A percentile compares a stretch with the other conserved stretches of the same genome.
Conservation (phyloP, 345 rosid species). For the Xanthoceras sorbifolium region DNA sequence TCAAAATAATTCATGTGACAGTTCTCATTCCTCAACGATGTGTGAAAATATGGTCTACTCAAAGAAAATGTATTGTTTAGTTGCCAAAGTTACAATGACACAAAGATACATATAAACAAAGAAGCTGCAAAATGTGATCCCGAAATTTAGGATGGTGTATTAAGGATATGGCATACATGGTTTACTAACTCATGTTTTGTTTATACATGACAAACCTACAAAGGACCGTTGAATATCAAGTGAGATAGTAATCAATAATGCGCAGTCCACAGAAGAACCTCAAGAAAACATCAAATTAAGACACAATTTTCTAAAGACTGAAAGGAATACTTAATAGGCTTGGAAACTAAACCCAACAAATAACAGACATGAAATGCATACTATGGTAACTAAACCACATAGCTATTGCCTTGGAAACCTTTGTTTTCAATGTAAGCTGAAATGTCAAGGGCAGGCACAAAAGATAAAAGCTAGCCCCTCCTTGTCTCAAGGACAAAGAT, state of each 20-base stretch:
- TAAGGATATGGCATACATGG: not conserved
- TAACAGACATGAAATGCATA: not conserved
- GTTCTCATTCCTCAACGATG: not conserved
- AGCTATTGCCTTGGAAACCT: not conserved
- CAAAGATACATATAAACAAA: not conserved
- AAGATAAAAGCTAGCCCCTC: not conserved
- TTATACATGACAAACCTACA: not conserved
- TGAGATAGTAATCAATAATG: too few relatives aligned
- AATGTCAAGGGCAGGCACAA: not conserved
- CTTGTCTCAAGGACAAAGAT: not conserved
- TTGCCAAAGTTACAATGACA: conserved; percentile 1
- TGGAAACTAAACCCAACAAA: not conserved
- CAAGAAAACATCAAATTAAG: not conserved
- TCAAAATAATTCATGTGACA: not conserved
- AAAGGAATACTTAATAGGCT: not conserved
- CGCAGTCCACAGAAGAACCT: not conserved
- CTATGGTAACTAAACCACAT: not conserved
- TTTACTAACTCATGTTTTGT: not conserved
- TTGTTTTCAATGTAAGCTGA: not conserved
- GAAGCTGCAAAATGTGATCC: not conserved
- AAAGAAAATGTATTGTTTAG: not conserved
- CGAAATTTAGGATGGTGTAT: not conserved
- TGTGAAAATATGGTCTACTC: not conserved
- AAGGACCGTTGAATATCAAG: too few relatives aligned
- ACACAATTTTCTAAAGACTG: not conserved